Percentiles rank a stretch among this genome's conserved stretches.
phyloP scores from a whole-genome alignment of 148 eudicot species.

The Chenopodium album region DNA sequence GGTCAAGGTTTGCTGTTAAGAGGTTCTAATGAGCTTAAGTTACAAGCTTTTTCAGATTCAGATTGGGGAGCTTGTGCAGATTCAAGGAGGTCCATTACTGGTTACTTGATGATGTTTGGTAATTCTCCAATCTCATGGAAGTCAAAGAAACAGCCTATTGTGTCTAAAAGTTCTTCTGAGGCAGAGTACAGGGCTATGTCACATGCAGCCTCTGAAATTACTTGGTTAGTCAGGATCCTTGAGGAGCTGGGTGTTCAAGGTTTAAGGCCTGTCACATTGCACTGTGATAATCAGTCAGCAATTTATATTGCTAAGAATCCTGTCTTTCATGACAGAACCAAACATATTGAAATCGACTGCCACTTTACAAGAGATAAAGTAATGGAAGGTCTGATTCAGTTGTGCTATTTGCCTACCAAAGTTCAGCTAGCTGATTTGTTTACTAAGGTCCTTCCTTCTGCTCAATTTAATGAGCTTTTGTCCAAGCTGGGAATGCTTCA shows the following conservation, averaged over 20 bases:
- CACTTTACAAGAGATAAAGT: too few species aligned
- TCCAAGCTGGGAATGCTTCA: neutral
- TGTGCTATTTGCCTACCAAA: too few species aligned
- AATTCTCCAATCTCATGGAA: neutral
- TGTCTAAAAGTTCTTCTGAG: neutral
- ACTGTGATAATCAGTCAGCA: neutral
- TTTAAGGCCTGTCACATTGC: neutral
- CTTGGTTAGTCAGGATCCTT: neutral
- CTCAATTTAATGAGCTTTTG: neutral
- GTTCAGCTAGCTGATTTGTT: neutral
- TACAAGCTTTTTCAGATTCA: neutral
- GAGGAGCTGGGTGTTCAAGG: neutral
- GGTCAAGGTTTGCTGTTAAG: neutral
- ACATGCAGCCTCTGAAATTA: neutral
- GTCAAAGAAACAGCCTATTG: neutral
- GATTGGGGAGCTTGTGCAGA: neutral
- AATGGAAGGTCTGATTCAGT: too few species aligned
- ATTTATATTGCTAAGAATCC: neutral
- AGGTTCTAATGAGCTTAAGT: too few species aligned
- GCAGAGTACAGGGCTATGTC: neutral
- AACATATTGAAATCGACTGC: neutral
- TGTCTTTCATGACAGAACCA: neutral
- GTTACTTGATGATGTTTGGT: neutral
- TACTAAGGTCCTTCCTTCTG: neutral
- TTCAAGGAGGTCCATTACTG: neutral